phyloP scores from a whole-genome alignment of 2,329 filamentous ascomycete species.

The Xylaria sp. region DNA sequence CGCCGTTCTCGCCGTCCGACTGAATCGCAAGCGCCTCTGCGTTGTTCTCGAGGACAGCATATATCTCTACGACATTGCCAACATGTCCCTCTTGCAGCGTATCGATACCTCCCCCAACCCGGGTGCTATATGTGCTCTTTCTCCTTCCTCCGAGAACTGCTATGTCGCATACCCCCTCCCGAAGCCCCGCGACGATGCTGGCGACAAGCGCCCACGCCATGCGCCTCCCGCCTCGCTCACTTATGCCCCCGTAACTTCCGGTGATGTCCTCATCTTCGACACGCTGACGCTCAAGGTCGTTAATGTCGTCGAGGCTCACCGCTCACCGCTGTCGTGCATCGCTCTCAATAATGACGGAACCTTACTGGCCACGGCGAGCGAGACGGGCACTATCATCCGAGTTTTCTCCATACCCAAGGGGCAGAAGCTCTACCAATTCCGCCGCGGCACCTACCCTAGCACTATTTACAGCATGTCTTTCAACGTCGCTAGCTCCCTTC shows the following conservation, averaged over 20 bases:
- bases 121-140: slow-evolving; percentile 88
- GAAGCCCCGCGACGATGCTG: slow-evolving; percentile 70
- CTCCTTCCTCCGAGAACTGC: slow-evolving; percentile 94
- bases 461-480: slow-evolving; percentile 99
- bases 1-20: slow-evolving; percentile 90
- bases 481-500: slow-evolving; percentile 89
- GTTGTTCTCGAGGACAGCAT: slow-evolving; percentile 96
- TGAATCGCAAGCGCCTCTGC: slow-evolving; percentile 93
- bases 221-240: slow-evolving; percentile 78
- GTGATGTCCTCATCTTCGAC: slow-evolving; percentile 94
- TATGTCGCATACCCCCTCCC: slow-evolving; percentile 94
- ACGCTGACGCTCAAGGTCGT: slow-evolving; percentile 88
- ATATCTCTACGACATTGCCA: slow-evolving; percentile 98
- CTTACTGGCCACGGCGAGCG: slow-evolving; percentile 90
- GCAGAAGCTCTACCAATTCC: slow-evolving; percentile 95
- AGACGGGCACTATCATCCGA: slow-evolving; percentile 96
- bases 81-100: slow-evolving; percentile 93
- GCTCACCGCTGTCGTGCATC: slow-evolving; percentile 88
- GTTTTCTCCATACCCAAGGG: slow-evolving; percentile 93
- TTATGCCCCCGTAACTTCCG: slow-evolving; percentile 84
- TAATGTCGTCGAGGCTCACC: slow-evolving; percentile 95
- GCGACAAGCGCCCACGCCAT: slow-evolving; percentile 75
- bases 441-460: slow-evolving; percentile 92
- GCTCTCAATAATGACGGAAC: slow-evolving; percentile 93
- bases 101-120: slow-evolving; percentile 96